phyloP scores from a whole-genome alignment of 1,284 basidiomycete genomes.

The Takashimella tepidaria region DNA sequence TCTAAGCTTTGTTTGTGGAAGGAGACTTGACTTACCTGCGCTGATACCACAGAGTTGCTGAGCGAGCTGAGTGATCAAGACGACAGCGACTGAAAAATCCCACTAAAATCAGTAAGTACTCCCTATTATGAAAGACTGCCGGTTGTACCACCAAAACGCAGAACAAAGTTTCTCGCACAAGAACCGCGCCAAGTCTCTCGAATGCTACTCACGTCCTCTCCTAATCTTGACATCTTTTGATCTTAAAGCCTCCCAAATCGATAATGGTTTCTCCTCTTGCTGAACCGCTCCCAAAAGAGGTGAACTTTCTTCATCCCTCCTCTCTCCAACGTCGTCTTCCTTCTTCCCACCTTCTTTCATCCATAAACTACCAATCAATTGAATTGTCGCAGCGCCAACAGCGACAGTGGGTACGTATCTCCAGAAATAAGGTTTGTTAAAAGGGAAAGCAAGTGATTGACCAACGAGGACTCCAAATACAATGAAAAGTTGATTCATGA shows the following conservation, averaged over 20 bases:
- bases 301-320: neutral
- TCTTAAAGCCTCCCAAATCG: conserved; percentile 22
- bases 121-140: too few species aligned
- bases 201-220: conserved; percentile 22
- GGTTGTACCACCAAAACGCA: too few species aligned
- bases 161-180: conserved; percentile 4
- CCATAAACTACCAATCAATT: conserved; percentile 36
- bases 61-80: conserved; percentile 32
- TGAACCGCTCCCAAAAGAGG: neutral
- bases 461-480: conserved; percentile 45
- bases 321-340: neutral
- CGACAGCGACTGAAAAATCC: conserved; percentile 28
- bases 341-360: neutral
- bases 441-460: conserved; percentile 45
- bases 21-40: conserved; percentile 22
- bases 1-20: too few species aligned
- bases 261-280: conserved; percentile 13
- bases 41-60: conserved; percentile 41
- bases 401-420: conserved; percentile 41
- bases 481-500: conserved; percentile 49
- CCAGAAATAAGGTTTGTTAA: conserved; percentile 36
- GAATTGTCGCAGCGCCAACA: conserved; percentile 30
- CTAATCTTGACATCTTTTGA: conserved; percentile 22
- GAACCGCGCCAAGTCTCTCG: too few species aligned
- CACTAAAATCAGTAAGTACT: too few species aligned